Base-by-base conservation (phyloP, 176 grass and related monocot species). In the Puya raimondii region DNA sequence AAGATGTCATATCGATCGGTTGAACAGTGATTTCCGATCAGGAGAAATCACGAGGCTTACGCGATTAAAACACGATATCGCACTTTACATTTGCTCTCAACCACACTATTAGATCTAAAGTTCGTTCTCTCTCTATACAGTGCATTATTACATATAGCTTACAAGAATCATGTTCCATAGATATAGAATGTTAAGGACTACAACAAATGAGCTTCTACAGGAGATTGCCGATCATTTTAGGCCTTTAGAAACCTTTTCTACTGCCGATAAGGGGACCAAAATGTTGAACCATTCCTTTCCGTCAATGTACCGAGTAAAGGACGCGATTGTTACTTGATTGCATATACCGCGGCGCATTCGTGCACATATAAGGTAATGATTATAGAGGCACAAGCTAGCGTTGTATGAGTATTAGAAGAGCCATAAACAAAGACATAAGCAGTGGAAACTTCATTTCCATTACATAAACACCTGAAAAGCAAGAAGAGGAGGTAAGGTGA, bases 391-490 rank as follows among this genome's bases (percentile, higher is more conserved):
- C 14, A 7, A 61, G 21, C 56, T 20, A 61, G 56, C 21, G 7
- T 20, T 61, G 21, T 1, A 77, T 2, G 8, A 61, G 48, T 47
- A 67, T 51, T 54, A 69, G 64, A 26, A 88, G 50, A 70, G 83
- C 21, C 69, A 73, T 70, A 12, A 51, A 42, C 15, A 87, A 73
- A 52, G 18, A 83, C 69, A 59, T 21, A 64, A 77, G 47, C 18
- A 88, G 51, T 1, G 42, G 68, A 80, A 77, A 69, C 77, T 83
- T 76, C 73, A 83, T 53, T 18, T 78, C 83, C 57, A 70, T 77
- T 12, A 83, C 72, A 51, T 53, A 70, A 47, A 83, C 85, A 29
- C 73, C 85, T 88, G 85, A 56, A 72, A 66, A 82, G 49, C 12
- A 53, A 76, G 64, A 11, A 50, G n/a, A 15, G 65, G 16, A 4